Base-by-base conservation (phyloP, 2,329 filamentous ascomycete species). In the Ambrosiella xylebori region DNA sequence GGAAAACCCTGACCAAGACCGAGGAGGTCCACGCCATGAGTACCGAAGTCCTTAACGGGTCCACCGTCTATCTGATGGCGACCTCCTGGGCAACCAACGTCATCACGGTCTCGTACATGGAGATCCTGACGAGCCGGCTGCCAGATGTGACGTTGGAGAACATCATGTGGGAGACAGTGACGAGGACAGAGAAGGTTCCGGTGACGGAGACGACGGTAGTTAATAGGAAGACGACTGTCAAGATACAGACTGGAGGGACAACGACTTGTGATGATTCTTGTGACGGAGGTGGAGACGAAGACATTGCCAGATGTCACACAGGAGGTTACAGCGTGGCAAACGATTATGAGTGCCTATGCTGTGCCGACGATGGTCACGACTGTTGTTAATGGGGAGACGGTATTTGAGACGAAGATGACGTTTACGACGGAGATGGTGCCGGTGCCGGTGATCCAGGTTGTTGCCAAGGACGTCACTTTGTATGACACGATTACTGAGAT, bases 321-420 rank as follows among this genome's bases (percentile, higher is more conserved):
- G 15, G 17, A 17, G 12, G 44, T 55, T 13, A 55, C 41, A 2
- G n/a, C 39, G 41, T 57, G 17, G 6, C 19, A 57, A 6, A 60
- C 58, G 1, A 35, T 60, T 1, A 38, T 13, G 3, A 13, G 40
- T 13, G 57, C 59, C 8, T 37, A 53, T 19, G 45, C 47, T 12
- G 13, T 60, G 1, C 40, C 59, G 2, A 56, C 54, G 1, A 54
- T 56, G 6, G 13, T 13, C 9, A 51, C 39, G n/a, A 52, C 39
- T 8, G 53, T 59, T 8, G 52, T 40, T 8, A 56, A 59, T 19
- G 57, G 53, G 8, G 45, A 59, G 54, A 60, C 58, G 8, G 39
- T 60, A 12, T 60, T 54, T 50, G 54, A 41, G 38, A 60, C 58
- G 15, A 45, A 17, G 11, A 57, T 47, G 4, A 38, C 49, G 12